These are phyloP conservation scores for Alloteropsis semialata DNA, from an alignment of 176 grass and related monocot genomes.

Conservation along the genomic window DNA sequence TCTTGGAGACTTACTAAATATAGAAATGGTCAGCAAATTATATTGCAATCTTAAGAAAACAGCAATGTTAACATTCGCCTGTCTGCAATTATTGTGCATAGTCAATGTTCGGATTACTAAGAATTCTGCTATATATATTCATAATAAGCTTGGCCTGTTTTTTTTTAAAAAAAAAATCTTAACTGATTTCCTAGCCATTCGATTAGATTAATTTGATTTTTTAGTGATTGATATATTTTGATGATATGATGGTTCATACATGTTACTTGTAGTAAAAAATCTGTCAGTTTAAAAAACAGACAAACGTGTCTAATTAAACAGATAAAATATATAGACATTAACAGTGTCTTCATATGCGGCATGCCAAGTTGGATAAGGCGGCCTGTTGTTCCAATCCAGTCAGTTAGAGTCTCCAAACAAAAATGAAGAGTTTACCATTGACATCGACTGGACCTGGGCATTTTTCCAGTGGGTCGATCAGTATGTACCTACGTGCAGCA, in stretches of 20 bases:
- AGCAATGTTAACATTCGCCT: background rate
- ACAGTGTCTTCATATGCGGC: background rate
- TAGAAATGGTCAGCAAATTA: background rate
- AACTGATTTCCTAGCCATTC: too few species aligned
- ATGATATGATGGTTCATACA: background rate
- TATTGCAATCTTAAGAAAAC: background rate
- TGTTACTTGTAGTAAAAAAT: background rate
- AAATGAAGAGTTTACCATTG: background rate
- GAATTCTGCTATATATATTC: background rate
- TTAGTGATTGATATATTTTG: background rate
- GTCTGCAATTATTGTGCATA: background rate
- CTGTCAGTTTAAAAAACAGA: background rate
- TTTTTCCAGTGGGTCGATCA: background rate
- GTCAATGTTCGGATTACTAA: background rate
- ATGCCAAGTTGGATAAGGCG: background rate
- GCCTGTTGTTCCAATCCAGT: background rate
- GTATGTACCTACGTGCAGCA: background rate
- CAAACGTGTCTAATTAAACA: background rate
- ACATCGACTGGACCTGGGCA: background rate
- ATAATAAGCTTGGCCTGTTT: background rate
- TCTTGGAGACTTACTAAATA: conserved; percentile 6
- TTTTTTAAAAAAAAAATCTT: too few species aligned
- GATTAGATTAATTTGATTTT: background rate
- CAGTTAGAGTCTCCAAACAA: background rate
- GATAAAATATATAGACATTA: background rate